Evolutionary conservation across 1,284 basidiomycete genomes (phyloP), one percentile per base, ranked within the genome.

Genomic region (Cutaneotrichosporon mucoides): DNA sequence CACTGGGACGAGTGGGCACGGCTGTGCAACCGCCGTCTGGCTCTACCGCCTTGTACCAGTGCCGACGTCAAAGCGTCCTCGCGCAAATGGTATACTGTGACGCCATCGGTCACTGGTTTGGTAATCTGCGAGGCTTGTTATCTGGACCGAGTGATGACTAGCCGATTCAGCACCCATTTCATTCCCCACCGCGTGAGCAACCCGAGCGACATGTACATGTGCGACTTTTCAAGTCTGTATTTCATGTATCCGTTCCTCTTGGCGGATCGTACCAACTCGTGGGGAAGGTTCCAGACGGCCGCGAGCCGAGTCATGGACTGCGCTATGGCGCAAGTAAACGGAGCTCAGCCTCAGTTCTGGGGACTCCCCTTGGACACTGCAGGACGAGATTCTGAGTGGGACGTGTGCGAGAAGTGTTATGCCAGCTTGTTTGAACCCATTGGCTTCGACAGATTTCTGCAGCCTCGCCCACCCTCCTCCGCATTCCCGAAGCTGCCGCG

Each of bases 401-500:
- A 47, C 46, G 46, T 47, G 34, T 47, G 46, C 46, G 46, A 47
- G 8, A 47, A 47, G 34, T 47, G 46, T 8, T 47, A 47, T 33
- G 46, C 46, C 7, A 47, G 46, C 46, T 33, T 47, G 6, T 47
- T 47, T n/a, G 46, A 47, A 33, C 34, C 34, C 9, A n/a, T 34
- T 12, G 46, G 46, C 12, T 47, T 47, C 12, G 46, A 47, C 10
- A 24, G 46, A 4, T 47, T 24, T 33, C 46, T 47, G 34, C 46
- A 47, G 10, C 46, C 46, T 12, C 46, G 46, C 13, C 33, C 46
- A 12, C 46, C 46, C 3, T 3, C 15, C 5, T 10, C 24, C 45
- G 33, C 6, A 9, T 15, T 5, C 11, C 16, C n/a, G n/a, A n/a
- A n/a, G n/a, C n/a, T n/a, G 16, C 6, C 24, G 6, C 15, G 33